Evolutionary conservation across 129 eudicot genomes (phyloP), one percentile per base, ranked within the genome.

Genomic region (Flaveria brownii): DNA sequence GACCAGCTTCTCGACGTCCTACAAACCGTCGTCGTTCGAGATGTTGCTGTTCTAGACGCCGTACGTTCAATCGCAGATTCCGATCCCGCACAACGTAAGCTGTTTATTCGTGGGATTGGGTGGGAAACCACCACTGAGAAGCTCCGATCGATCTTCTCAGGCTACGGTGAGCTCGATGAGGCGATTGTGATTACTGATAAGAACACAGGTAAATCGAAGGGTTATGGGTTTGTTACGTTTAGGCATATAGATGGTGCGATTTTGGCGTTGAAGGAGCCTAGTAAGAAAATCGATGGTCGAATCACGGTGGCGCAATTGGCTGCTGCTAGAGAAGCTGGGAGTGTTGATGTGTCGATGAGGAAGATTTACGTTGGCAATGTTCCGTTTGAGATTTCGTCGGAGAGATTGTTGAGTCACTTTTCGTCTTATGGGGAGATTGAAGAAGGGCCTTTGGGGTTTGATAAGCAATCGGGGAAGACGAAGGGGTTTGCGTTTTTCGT

Each of bases 401-500:
- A 89, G 81, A 81, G 84, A 52, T 63, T 92, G 84, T 81, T 87
- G 83, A 71, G 79, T 6, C 83, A 79, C 36, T 92, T 92, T 69
- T 73, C 88, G 8, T 59, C 78, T 64, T 92, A 79, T 45, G 97
- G 97, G 14, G 97, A 92, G 68, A 87, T 92, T 54, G 97, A 92
- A 68, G 96, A 89, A 54, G 96, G 97, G 69, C 96, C 97, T 3
- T 77, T 91, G 68, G 97, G 97, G 85, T 88, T 91, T 78, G 97
- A 91, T 75, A 91, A 88, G 81, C 90, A 85, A 75, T 81, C 83
- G 4, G 96, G 97, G 45, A 92, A 92, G 60, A 78, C 82, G 0
- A 92, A 86, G 23, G 97, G 97, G 23, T 92, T 89, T 84, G 96
- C 92, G 1, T 89, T 92, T 81, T 92, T 92, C 33, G 89, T 92